Base-by-base conservation (phyloP, 2,329 filamentous ascomycete species). In the Aspergillus candidus region DNA sequence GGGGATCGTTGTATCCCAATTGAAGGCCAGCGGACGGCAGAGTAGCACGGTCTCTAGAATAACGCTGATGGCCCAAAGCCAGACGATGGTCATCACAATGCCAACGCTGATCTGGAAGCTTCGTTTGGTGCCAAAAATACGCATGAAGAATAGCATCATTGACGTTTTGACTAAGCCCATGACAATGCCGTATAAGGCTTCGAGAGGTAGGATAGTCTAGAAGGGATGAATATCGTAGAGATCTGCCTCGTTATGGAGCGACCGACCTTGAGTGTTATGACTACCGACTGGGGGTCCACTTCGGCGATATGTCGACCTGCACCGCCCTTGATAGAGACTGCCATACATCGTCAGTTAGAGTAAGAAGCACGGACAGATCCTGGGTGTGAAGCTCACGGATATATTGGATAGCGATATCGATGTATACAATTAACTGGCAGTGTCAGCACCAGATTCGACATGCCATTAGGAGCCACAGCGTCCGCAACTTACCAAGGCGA, bases 81-180 rank as follows among this genome's bases (percentile, higher is more conserved):
- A 51, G 3, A 41, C 44, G 4, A 49, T 41, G 11, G 35, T 38
- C 8, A 56, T 44, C 10, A 27, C 22, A 7, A 27, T 27, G 6
- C 50, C 53, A 13, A 57, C 53, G 3, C 52, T 51, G 18, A 62
- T 45, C n/a, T 56, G 49, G 35, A 62, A 51, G 29, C 49, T 56
- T 36, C 11, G 15, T 22, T 59, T 55, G 15, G 57, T 59, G 17
- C 60, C 43, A 38, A 62, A 53, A 11, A 62, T 50, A 6, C 55
- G 57, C 11, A 49, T 46, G 38, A 57, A 60, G 27, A 57, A 55
- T 31, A 59, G 38, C 35, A 58, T 55, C 35, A 59, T 52, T 3
- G 57, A 52, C 10, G 55, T 36, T 8, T 59, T 54, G 39, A 55
- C 56, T n/a, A 57, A 43, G 7, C 47, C 46, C 32, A 61, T 60